Base-by-base conservation (phyloP, 1,139 yeast genomes). In the Suhomyces guaymorum region DNA sequence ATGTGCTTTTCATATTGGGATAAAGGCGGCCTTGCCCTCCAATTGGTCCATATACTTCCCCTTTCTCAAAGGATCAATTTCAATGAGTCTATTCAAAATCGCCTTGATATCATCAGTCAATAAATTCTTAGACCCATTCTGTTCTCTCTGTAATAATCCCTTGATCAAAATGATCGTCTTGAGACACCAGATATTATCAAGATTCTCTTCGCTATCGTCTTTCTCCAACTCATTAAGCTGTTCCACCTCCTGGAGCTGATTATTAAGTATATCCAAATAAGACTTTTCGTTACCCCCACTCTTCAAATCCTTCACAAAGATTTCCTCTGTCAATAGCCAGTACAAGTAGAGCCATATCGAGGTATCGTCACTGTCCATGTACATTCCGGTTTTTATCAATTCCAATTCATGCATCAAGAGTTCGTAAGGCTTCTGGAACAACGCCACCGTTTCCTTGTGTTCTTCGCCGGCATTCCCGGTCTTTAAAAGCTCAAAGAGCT, bases 311-410 rank as follows among this genome's bases (percentile, higher is more conserved):
- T 44, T 27, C 1, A 70, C 64, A 35, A 80, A 72, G 14, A 78
- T 63, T 2, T 71, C 68, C 24, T 75, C 75, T 5, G 81, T 74
- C 9, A 89, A 59, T 14, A 92, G 64, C 97, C 97, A 92, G 34
- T 81, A 75, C 39, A 87, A 71, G 57, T 90, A 92, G 4, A 84
- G 72, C 97, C 98, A 92, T 1, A 88, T 82, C 0, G 96, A 85
- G 32, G 94, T 92, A 54, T 92, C 97, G 30, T 87, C 95, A 0
- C 95, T 90, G 55, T 92, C 97, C 48, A 95, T 88, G 53, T 81
- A 88, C 63, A 89, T 78, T 0, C 97, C 98, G 18, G 88, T 84
- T 39, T 82, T 82, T 30, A 88, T 70, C 46, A 85, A 72, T 9
- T 74, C 74, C 26, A 89, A 61, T 54, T 92, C 99, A 22, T 68